phyloP scores from a whole-genome alignment of 192 early-diverging fungal genomes.

The Chytriomyces sp. region DNA sequence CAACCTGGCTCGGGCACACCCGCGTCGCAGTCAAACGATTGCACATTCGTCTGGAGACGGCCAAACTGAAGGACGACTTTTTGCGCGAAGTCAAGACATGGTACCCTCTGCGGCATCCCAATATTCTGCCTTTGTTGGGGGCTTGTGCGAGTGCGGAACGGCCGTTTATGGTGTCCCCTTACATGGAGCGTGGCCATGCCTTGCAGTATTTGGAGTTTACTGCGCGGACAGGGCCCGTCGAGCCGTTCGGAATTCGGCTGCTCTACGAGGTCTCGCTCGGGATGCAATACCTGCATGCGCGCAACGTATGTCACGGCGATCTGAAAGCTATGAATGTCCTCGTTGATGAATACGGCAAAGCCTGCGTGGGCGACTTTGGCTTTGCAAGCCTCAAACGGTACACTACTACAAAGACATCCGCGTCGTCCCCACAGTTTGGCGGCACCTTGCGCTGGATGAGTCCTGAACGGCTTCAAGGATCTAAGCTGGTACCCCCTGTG shows the following conservation, averaged over 20 bases:
- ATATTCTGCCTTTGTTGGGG: constrained; percentile 45
- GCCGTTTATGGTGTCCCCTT: constrained; percentile 52
- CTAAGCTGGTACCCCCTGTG: constrained; percentile 5
- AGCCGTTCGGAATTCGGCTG: constrained; percentile 9
- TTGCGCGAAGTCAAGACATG: constrained; percentile 37
- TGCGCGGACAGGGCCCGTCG: neutral
- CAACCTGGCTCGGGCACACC: constrained; percentile 39
- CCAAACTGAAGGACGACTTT: constrained; percentile 32
- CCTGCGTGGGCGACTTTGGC: constrained; percentile 26
- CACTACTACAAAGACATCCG: constrained; percentile 21
- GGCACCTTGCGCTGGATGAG: constrained; percentile 39
- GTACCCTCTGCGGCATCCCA: constrained; percentile 42
- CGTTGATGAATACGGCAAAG: constrained; percentile 22
- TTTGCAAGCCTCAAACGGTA: constrained; percentile 29
- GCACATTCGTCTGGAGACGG: constrained; percentile 34
- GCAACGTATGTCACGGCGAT: constrained; percentile 24
- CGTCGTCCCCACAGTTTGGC: neutral
- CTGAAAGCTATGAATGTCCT: constrained; percentile 26
- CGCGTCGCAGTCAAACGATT: constrained; percentile 38
- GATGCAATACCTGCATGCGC: constrained; percentile 26
- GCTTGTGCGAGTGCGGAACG: constrained; percentile 39
- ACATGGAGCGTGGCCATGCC: constrained; percentile 38
- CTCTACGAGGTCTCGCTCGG: constrained; percentile 23
- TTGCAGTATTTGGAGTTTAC: constrained; percentile 31
- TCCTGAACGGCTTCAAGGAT: constrained; percentile 34